A percentile compares a stretch with the other conserved stretches of the same genome.
These are phyloP conservation scores for Lachnellula hyalina DNA, from an alignment of 2,329 filamentous ascomycete genomes.

Conservation along the genomic window DNA sequence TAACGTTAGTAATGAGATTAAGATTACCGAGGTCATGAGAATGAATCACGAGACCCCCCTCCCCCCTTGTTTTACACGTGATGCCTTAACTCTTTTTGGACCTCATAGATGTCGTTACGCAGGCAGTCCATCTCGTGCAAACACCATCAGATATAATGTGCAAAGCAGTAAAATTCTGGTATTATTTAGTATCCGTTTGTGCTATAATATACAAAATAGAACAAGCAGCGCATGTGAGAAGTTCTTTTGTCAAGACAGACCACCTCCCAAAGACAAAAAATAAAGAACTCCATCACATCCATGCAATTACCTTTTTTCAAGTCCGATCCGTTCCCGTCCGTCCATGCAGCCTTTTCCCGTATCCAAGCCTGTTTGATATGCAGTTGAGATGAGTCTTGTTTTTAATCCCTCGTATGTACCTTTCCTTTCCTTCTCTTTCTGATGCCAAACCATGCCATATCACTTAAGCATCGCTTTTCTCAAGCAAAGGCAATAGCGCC, in stretches of 20 bases:
- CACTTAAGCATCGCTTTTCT: conserved; percentile 6
- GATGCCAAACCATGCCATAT: not conserved
- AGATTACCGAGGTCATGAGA: no score
- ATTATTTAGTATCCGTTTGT: no score
- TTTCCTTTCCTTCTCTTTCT: not conserved
- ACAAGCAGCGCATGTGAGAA: no score
- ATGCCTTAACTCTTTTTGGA: no score
- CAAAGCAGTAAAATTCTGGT: no score
- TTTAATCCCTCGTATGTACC: not conserved
- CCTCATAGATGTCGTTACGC: no score
- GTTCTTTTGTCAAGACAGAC: not conserved
- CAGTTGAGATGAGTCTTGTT: not conserved
- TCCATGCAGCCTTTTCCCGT: not conserved
- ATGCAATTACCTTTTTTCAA: not conserved
- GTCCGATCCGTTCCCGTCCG: not conserved
- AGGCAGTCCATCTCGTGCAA: no score
- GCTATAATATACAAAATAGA: no score
- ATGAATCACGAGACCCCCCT: no score
- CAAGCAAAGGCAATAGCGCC: conserved; percentile 50
- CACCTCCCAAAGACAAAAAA: not conserved
- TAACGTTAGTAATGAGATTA: no score
- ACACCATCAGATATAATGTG: no score
- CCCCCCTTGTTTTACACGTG: no score
- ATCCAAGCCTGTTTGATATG: not conserved
- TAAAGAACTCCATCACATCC: not conserved